phyloP scores from a whole-genome alignment of 139 green algal genomes.

The Haematococcus lacustris region DNA sequence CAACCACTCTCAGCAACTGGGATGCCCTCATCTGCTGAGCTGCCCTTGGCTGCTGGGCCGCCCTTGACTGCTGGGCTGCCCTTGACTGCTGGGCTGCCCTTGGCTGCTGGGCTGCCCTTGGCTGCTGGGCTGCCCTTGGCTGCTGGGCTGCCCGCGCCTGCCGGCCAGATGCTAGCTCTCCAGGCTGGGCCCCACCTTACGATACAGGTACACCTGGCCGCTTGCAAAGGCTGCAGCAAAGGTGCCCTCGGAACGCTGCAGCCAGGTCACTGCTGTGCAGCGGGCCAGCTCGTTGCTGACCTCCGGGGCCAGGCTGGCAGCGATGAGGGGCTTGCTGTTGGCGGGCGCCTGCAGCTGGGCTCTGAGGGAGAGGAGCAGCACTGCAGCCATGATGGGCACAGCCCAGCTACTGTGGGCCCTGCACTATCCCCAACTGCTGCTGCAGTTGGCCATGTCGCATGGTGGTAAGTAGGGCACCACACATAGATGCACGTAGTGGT shows the following conservation, averaged over 20 bases:
- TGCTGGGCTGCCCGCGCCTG: too few species aligned
- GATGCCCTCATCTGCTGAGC: background rate
- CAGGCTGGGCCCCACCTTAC: slow-evolving; percentile 36
- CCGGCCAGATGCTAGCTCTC: background rate
- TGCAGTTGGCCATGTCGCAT: background rate
- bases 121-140: too few species aligned
- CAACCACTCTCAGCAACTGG: too few species aligned
- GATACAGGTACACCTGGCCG: slow-evolving; percentile 61
- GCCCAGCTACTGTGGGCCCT: background rate
- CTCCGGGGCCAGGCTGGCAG: slow-evolving; percentile 38
- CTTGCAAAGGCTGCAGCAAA: slow-evolving; percentile 55
- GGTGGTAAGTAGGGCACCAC: background rate
- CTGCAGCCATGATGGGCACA: slow-evolving; percentile 26
- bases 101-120: too few species aligned
- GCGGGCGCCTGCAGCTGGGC: slow-evolving; percentile 36
- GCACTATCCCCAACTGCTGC: background rate
- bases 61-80: too few species aligned
- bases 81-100: too few species aligned
- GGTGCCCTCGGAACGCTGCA: slow-evolving; percentile 24
- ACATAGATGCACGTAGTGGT: background rate
- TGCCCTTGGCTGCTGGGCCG: too few species aligned
- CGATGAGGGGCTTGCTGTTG: slow-evolving; percentile 23
- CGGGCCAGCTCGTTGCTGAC: slow-evolving; percentile 17
- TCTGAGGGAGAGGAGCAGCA: slow-evolving; percentile 51
- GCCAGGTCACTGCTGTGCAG: slow-evolving; percentile 49